Evolutionary conservation across 2,329 filamentous ascomycete genomes (phyloP).

Genomic region (Elsinoe necatrix): DNA sequence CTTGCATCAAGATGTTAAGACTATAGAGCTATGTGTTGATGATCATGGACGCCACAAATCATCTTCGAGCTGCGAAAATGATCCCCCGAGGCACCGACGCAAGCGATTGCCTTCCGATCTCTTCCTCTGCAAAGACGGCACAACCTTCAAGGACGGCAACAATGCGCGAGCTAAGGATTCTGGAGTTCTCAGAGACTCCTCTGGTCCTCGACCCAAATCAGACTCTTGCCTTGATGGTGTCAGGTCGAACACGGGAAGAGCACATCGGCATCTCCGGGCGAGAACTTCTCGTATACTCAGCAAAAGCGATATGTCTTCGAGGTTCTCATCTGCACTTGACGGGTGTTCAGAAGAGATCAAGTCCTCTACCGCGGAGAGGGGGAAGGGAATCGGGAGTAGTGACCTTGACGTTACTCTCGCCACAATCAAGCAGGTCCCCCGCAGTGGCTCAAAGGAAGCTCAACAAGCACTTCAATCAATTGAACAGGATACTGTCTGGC

Average conservation of each 20-base stretch:
- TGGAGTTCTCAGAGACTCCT: neutral
- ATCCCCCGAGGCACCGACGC: neutral
- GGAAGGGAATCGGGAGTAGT: too few relatives aligned
- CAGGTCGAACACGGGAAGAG: neutral
- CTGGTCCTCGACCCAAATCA: neutral
- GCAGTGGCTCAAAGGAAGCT: too few relatives aligned
- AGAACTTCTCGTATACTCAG: neutral
- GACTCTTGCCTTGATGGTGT: neutral
- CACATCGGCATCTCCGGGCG: neutral
- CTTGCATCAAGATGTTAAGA: too few relatives aligned
- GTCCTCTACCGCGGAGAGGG: too few relatives aligned
- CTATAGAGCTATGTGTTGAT: too few relatives aligned
- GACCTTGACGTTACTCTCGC: too few relatives aligned
- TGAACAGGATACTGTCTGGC: too few relatives aligned
- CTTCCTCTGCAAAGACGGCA: neutral
- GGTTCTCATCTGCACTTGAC: neutral
- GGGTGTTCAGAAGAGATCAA: neutral
- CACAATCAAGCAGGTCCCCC: too few relatives aligned
- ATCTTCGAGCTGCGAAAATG: slow-evolving; percentile 6
- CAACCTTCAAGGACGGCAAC: neutral
- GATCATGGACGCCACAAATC: neutral
- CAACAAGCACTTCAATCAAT: too few relatives aligned
- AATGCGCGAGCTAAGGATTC: neutral
- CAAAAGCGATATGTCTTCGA: neutral
- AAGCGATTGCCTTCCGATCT: neutral